Conservation (phyloP, 768 basidiomycete genomes). For the Guyanaporus albipodus region DNA sequence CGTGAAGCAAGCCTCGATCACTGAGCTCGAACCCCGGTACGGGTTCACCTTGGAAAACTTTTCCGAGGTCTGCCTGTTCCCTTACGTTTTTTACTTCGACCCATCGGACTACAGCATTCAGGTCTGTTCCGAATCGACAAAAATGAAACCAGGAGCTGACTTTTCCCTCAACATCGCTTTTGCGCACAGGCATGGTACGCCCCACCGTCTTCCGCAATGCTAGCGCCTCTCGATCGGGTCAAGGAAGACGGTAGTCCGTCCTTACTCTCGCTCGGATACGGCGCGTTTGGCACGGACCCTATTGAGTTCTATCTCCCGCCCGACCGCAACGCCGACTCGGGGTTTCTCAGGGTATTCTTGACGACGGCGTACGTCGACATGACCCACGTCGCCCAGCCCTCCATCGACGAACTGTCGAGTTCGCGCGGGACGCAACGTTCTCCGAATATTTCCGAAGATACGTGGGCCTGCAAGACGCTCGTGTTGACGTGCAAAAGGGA, state of each 20-base stretch:
- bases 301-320: constrained; percentile 15
- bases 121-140: constrained; percentile 3
- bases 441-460: constrained; percentile 1
- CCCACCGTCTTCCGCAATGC: constrained; percentile 2
- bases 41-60: constrained; percentile 16
- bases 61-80: constrained; percentile 17
- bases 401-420: background rate
- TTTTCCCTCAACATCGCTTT: background rate
- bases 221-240: constrained; percentile 7
- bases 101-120: constrained; percentile 19
- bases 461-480: constrained; percentile 18
- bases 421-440: constrained; percentile 1
- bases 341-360: constrained; percentile 22
- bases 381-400: constrained; percentile 6
- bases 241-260: constrained; percentile 4
- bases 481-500: constrained; percentile 15
- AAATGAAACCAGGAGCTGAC: too few relatives aligned
- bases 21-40: constrained; percentile 10
- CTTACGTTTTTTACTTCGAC: constrained; percentile 25
- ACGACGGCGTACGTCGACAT: constrained; percentile 20
- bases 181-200: constrained; percentile 15
- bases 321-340: constrained; percentile 7
- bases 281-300: constrained; percentile 16
- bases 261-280: constrained; percentile 18
- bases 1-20: constrained; percentile 11